Evolutionary conservation across 768 basidiomycete species (phyloP), one percentile per base, ranked within the genome.

Genomic region (Trametes coccinea): DNA sequence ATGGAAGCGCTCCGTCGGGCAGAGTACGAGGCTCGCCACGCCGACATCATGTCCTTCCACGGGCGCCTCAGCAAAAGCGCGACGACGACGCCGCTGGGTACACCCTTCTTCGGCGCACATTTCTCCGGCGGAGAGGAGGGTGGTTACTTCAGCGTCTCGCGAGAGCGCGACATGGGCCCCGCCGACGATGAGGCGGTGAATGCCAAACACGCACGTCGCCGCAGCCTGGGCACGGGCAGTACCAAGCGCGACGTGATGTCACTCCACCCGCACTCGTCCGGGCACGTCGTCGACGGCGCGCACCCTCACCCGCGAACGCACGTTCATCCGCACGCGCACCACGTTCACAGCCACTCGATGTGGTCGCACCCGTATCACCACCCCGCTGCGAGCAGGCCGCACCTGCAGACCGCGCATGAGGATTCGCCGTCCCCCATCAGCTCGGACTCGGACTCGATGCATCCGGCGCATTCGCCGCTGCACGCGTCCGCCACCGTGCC

Each of bases 361-460:
- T 77, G 73, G 74, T 66, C 69, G 9, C 80, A 82, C 64, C 79
- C 84, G 29, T 81, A 82, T 70, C 75, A 77, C 39, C 78, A 76
- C 59, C 71, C 77, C 22, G 65, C 72, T 11, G 44, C 71, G 73
- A 58, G 66, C 66, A 39, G 65, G 62, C 60, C 70, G 55, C 61
- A 68, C 53, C 59, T 66, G 13, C 68, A 67, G 49, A 52, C 61
- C 5, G 59, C 71, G 2, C 82, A 79, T 59, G 87, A 88, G 51
- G 86, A 88, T 52, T 85, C 86, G 13, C 87, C 87, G 0, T 89
- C 87, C 0, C 87, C 87, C 46, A 80, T 84, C 66, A 88, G 86
- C 68, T 88, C 87, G 29, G 88, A 89, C 72, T 86, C 86, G 16
- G 80, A 73, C 67, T 80, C 70, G 68, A 75, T 74, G 60, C 75